Evolutionary conservation across 345 rosid species (phyloP).

Genomic region (Ceriops decandra): DNA sequence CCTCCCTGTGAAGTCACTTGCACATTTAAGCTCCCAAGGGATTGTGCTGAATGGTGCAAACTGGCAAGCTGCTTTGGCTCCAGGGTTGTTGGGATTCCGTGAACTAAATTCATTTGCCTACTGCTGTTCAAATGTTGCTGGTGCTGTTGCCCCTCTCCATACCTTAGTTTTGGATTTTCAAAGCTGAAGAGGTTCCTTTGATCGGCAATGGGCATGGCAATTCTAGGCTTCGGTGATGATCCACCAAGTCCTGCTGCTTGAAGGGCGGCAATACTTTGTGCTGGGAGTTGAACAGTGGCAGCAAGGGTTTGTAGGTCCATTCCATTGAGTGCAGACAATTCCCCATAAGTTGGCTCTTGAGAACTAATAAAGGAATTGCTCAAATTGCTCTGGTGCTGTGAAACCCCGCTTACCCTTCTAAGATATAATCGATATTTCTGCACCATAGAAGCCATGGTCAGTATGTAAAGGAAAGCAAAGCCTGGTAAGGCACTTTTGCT

Average conservation of each 20-base stretch:
- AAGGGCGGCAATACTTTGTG: conserved; percentile 77
- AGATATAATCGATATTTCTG: conserved; percentile 96
- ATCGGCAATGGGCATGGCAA: conserved; percentile 58
- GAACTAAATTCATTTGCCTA: conserved; percentile 60
- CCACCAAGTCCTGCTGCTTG: conserved; percentile 76
- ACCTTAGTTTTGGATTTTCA: conserved; percentile 64
- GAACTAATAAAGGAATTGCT: conserved; percentile 52
- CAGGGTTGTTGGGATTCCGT: conserved; percentile 68
- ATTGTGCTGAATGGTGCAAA: conserved; percentile 44
- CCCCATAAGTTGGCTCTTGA: conserved; percentile 61
- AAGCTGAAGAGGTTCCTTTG: conserved; percentile 77
- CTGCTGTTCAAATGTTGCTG: conserved; percentile 32
- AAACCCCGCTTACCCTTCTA: conserved; percentile 81
- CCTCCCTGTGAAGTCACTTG: conserved; percentile 42
- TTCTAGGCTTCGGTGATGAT: conserved; percentile 51
- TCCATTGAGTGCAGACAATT: conserved; percentile 56
- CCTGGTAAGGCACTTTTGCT: neutral
- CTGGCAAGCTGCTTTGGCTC: conserved; percentile 56
- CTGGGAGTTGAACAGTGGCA: conserved; percentile 67
- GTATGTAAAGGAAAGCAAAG: neutral
- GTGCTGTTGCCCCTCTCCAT: conserved; percentile 56
- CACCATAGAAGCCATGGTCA: conserved; percentile 6
- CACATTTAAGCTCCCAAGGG: conserved; percentile 38
- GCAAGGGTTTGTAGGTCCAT: conserved; percentile 75
- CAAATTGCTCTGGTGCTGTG: conserved; percentile 56